Conservation (phyloP, 345 rosid genomes). For the Leavenworthia alabamica region DNA sequence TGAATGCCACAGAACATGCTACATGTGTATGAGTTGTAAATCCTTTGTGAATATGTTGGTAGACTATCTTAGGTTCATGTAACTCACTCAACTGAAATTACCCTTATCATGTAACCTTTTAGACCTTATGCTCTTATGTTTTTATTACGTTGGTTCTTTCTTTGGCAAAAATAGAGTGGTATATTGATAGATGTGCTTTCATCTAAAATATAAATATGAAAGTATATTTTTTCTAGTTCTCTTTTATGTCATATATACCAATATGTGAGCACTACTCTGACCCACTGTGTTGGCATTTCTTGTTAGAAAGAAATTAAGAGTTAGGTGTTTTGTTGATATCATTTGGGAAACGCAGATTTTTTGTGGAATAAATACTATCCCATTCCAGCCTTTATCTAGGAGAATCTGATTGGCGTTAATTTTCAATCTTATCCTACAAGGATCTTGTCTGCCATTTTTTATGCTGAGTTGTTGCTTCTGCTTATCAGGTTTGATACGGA, state of each 20-base stretch:
- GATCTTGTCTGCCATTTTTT: neutral
- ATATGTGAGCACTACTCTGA: neutral
- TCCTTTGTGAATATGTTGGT: neutral
- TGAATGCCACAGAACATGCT: neutral
- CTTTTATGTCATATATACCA: neutral
- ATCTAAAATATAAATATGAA: neutral
- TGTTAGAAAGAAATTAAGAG: neutral
- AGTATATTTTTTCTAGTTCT: neutral
- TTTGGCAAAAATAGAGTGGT: neutral
- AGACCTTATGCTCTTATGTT: neutral
- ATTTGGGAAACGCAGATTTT: neutral
- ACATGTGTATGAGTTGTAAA: neutral
- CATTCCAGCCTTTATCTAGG: neutral
- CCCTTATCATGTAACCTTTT: neutral
- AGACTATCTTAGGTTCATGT: neutral
- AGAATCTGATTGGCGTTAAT: neutral
- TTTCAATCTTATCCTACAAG: neutral
- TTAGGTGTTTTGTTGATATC: constrained; percentile 1
- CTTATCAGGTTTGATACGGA: constrained; percentile 86
- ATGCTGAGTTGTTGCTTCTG: constrained; percentile 26
- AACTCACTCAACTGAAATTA: neutral
- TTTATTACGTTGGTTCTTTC: neutral
- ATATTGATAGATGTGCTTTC: neutral
- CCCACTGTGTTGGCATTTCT: neutral
- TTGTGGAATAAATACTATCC: neutral